A percentile compares a stretch with the other conserved stretches of the same genome.
These are phyloP conservation scores for Phascolomyces articulosus DNA, from an alignment of 371 early-diverging fungal species.

Conservation along the genomic window DNA sequence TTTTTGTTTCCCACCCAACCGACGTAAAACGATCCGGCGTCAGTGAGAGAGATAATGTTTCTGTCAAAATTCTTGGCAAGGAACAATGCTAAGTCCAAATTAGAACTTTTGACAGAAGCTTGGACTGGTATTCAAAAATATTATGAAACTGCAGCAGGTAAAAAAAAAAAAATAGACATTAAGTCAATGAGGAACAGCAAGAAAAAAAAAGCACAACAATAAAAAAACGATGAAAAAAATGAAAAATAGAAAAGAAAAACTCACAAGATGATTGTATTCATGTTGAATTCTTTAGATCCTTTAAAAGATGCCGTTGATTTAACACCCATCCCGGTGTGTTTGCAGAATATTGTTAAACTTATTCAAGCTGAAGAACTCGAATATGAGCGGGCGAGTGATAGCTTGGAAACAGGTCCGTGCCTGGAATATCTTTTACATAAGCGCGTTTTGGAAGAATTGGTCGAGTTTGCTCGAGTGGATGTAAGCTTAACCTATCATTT, in stretches of 20 bases:
- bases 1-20: slow-evolving; percentile 1
- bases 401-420: slow-evolving; percentile 55
- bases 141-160: slow-evolving; percentile 54
- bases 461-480: slow-evolving; percentile 57
- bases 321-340: slow-evolving; percentile 48
- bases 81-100: slow-evolving; percentile 46
- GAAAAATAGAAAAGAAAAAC: background rate
- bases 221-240: background rate
- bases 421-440: slow-evolving; percentile 49
- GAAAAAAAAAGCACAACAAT: too few relatives aligned
- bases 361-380: slow-evolving; percentile 56
- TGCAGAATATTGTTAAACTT: slow-evolving; percentile 50
- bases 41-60: slow-evolving; percentile 48
- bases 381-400: slow-evolving; percentile 45
- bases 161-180: background rate
- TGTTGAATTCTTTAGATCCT: slow-evolving; percentile 37
- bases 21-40: background rate
- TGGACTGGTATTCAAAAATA: slow-evolving; percentile 55
- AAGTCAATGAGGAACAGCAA: background rate
- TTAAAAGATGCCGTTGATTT: slow-evolving; percentile 55
- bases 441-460: slow-evolving; percentile 51
- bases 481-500: slow-evolving; percentile 27
- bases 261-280: background rate
- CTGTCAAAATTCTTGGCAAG: slow-evolving; percentile 52
- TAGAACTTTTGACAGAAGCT: slow-evolving; percentile 45